Evolutionary conservation across 2,329 filamentous ascomycete species (phyloP), one percentile per base, ranked within the genome.

Genomic region (Fusarium sp.): DNA sequence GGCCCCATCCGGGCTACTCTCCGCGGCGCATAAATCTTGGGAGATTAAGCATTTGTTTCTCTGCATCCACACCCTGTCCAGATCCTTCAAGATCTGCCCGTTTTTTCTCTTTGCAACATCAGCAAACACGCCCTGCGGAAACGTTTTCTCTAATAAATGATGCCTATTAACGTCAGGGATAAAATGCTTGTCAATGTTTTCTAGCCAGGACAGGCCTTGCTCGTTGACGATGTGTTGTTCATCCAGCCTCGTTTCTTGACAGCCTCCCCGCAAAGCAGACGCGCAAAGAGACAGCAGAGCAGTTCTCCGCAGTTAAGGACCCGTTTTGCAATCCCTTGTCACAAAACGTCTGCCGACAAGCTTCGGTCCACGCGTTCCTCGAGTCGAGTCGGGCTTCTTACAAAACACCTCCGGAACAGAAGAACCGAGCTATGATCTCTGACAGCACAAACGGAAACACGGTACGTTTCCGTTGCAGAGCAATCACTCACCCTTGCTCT

Each of bases 11-110:
- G 67, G 69, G 57, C 62, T 62, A 40, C 45, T 45, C 53, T 52
- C 55, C 57, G 65, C 71, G 65, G 63, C 60, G 72, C 72, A 74
- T 74, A 62, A 74, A 74, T 70, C 58, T 57, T 70, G 65, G 72
- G 72, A 74, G 62, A 74, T 74, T 74, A 69, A 65, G 26, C 46
- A 46, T 46, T 59, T 62, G 60, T 64, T 59, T 67, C 61, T 49
- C 49, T 53, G 34, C 19, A 15, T 50, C 52, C 45, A 54, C 64
- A 14, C 54, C 43, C 39, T 40, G 22, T 22, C 9, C 58, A 44
- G 59, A 50, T 51, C 44, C 52, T 57, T 31, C 44, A 39, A 64
- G 66, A 62, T 71, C 65, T 52, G 52, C 22, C 36, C 11, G 46
- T 49, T 14, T 36, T 42, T 34, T 39, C 50, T 45, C 45, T 51